Evolutionary conservation across 768 basidiomycete species (phyloP).

Genomic region (Panaeolus cyanescens): DNA sequence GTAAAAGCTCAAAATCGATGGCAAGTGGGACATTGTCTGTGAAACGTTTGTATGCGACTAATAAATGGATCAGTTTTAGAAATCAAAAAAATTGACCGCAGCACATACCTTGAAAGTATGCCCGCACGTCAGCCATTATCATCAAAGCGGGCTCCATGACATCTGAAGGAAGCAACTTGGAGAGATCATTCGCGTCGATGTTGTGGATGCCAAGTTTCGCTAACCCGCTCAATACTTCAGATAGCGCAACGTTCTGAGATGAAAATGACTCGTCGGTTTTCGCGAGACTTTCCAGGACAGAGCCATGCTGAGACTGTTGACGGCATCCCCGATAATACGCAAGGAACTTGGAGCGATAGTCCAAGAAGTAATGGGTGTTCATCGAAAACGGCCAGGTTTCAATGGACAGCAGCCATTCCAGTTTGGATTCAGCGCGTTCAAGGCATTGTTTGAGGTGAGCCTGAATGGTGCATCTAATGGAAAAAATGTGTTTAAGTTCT

Average conservation of each 20-base stretch:
- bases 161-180: slow-evolving; percentile 46
- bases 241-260: background rate
- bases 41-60: slow-evolving; percentile 54
- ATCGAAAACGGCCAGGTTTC: slow-evolving; percentile 52
- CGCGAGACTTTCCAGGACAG: background rate
- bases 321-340: slow-evolving; percentile 47
- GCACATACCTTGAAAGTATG: slow-evolving; percentile 61
- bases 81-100: background rate
- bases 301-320: slow-evolving; percentile 19
- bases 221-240: background rate
- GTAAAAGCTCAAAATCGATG: slow-evolving; percentile 40
- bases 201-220: slow-evolving; percentile 7
- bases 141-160: slow-evolving; percentile 46
- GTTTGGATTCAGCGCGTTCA: slow-evolving; percentile 33
- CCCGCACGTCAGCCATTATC: slow-evolving; percentile 65
- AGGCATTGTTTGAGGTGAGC: slow-evolving; percentile 49
- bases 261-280: background rate
- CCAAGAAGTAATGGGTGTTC: slow-evolving; percentile 51
- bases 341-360: slow-evolving; percentile 45
- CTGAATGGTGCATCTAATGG: slow-evolving; percentile 46
- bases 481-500: background rate
- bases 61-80: background rate
- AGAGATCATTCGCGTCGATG: slow-evolving; percentile 35
- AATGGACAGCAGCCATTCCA: slow-evolving; percentile 51
- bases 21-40: slow-evolving; percentile 46